Percentiles rank a stretch among this genome's conserved stretches.
Evolutionary conservation across 2,329 filamentous ascomycete genomes (phyloP).

Genomic region (Aspergillus arachidicola): DNA sequence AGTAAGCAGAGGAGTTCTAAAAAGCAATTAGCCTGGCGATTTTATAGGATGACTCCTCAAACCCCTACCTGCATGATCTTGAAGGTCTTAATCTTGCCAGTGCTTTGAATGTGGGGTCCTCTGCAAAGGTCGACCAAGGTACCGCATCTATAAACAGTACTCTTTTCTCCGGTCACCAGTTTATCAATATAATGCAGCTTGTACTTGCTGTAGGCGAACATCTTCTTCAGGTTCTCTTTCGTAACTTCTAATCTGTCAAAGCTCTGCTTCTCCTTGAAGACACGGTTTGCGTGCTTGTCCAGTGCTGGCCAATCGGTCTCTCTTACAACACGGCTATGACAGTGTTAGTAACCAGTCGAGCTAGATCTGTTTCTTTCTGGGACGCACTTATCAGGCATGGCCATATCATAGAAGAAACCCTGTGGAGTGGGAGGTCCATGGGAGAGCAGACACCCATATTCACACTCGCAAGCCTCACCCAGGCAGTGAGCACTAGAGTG

Average conservation of each 20-base stretch:
- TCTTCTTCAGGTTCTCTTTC: constrained; percentile 89
- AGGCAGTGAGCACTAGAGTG: constrained; percentile 94
- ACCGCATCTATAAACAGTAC: constrained; percentile 92
- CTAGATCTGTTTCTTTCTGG: background rate
- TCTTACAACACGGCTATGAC: constrained; percentile 62
- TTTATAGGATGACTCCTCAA: background rate
- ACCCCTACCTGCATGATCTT: constrained; percentile 76
- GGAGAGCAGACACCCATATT: constrained; percentile 88
- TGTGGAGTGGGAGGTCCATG: constrained; percentile 90
- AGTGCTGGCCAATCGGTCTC: constrained; percentile 81
- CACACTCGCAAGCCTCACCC: constrained; percentile 88
- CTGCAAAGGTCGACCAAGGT: constrained; percentile 93
- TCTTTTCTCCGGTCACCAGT: constrained; percentile 88
- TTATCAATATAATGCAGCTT: constrained; percentile 97
- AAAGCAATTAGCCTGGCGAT: constrained; percentile 25
- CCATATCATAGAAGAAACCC: constrained; percentile 98
- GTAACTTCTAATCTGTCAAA: constrained; percentile 88
- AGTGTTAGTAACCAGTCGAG: constrained; percentile 21
- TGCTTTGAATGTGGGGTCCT: constrained; percentile 92
- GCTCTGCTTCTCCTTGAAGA: constrained; percentile 94
- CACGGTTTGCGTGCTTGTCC: constrained; percentile 76
- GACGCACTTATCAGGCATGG: constrained; percentile 65
- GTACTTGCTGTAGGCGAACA: constrained; percentile 98
- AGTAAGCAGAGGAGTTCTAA: constrained; percentile 79
- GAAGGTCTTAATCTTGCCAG: constrained; percentile 91